Base-by-base conservation (phyloP, 2,329 filamentous ascomycete species). In the Hymenoscyphus fraxineus region DNA sequence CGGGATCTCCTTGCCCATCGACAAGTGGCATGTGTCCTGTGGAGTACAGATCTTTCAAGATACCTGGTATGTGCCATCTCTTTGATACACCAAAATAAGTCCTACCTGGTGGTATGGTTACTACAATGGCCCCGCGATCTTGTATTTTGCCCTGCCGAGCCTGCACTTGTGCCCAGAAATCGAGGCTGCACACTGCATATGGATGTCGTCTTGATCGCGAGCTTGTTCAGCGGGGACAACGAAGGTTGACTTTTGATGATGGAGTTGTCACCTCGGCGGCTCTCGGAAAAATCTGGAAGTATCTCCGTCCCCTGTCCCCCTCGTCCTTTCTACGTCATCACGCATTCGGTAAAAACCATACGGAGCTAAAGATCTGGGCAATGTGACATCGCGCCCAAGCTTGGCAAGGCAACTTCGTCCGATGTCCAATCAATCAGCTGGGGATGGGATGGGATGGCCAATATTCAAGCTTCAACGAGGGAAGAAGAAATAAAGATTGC, bases 401-500 rank as follows among this genome's bases (percentile, higher is more conserved):
- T 51, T 51, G 47, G 47, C 47, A 51, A 51, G 47, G n/a, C 47
- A 51, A 51, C 19, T 51, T 51, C 47, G 22, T 51, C 47, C 47
- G n/a, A 51, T 51, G 47, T 51, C 47, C 47, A 51, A 51, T 51
- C 10, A 51, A 27, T 27, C 22, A 27, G 22, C 22, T 27, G 22
- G 22, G 22, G 22, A 27, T 27, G 22, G 22, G 22, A 27, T 27
- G 22, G 22, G 1, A 27, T 27, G 22, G 22, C 22, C 22, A 51
- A 51, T 22, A 12, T 13, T 51, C 47, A 51, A 51, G 47, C 47
- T 13, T 51, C 47, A 6, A 44, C 6, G 22, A 19, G 3, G 47
- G 22, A 13, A 51, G 10, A 19, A 51, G 22, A 13, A 51, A 51
- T 10, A 10, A 12, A 47, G 7, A 44, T 47, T 47, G 44, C 10